A percentile compares a stretch with the other conserved stretches of the same genome.
phyloP scores from a whole-genome alignment of 2,329 filamentous ascomycete genomes.

The Fusarium equiseti region DNA sequence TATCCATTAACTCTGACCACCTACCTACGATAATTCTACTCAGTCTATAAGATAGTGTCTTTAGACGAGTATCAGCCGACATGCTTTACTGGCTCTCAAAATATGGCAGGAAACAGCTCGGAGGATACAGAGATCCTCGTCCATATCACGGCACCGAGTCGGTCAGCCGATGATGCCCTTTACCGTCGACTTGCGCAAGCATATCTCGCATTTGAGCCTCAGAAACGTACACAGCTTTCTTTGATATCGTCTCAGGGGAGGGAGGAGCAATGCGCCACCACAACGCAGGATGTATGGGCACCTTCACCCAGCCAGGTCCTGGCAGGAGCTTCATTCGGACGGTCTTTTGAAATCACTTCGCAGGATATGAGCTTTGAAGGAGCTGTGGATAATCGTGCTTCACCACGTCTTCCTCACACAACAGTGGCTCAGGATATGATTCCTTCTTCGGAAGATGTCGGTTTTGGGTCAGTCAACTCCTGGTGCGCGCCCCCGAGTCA shows the following conservation, averaged over 20 bases:
- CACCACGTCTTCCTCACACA: conserved; percentile 45
- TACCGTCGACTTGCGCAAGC: conserved; percentile 64
- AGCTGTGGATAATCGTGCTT: conserved; percentile 59
- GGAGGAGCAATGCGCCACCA: conserved; percentile 4
- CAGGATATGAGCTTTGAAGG: conserved; percentile 60
- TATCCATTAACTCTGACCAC: neutral
- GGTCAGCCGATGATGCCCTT: conserved; percentile 59
- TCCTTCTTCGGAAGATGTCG: conserved; percentile 18
- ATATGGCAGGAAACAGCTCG: conserved; percentile 45
- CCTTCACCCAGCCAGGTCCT: conserved; percentile 26
- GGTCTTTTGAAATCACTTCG: conserved; percentile 49
- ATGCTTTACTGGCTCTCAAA: conserved; percentile 41
- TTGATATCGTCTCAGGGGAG: neutral
- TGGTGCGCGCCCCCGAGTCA: conserved; percentile 62
- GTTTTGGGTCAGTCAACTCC: conserved; percentile 49
- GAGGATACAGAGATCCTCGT: conserved; percentile 65
- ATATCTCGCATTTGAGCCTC: conserved; percentile 63
- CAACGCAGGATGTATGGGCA: neutral
- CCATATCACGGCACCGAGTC: conserved; percentile 66
- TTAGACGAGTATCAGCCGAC: conserved; percentile 22
- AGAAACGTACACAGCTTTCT: conserved; percentile 25
- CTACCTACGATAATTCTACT: neutral
- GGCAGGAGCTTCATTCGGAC: conserved; percentile 31
- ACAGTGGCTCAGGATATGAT: neutral
- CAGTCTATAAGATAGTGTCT: conserved; percentile 11